Evolutionary conservation across 148 eudicot species (phyloP).

Genomic region (Limonium bicolor): DNA sequence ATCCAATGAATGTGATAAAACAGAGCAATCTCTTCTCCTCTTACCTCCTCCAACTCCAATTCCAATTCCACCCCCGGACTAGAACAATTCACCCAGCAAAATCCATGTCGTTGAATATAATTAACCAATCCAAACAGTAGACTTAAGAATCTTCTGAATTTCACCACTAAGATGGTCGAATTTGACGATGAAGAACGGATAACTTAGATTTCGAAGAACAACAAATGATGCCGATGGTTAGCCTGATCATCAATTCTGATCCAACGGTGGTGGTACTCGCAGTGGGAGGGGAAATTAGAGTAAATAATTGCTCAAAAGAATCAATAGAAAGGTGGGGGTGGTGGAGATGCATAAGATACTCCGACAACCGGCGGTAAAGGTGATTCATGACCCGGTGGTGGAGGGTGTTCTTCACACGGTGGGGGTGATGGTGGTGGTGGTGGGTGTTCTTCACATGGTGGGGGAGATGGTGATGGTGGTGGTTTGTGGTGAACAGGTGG

Average conservation of each 20-base stretch:
- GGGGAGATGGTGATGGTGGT: slow-evolving; percentile 13
- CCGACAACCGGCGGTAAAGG: slow-evolving; percentile 53
- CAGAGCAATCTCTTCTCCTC: neutral
- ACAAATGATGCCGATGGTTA: neutral
- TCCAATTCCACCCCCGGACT: too few species aligned
- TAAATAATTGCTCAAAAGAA: slow-evolving; percentile 39
- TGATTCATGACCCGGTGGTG: slow-evolving; percentile 30
- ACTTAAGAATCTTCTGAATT: neutral
- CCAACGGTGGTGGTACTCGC: slow-evolving; percentile 7
- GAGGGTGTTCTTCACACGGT: slow-evolving; percentile 14
- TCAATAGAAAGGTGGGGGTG: slow-evolving; percentile 90
- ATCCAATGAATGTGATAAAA: neutral
- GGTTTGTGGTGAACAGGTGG: slow-evolving; percentile 7
- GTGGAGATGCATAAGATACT: slow-evolving; percentile 52
- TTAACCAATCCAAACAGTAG: neutral
- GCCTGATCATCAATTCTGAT: slow-evolving; percentile 11
- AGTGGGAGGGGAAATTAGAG: slow-evolving; percentile 25
- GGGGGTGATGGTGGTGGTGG: slow-evolving; percentile 23
- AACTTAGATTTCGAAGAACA: slow-evolving; percentile 6
- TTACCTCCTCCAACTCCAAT: neutral
- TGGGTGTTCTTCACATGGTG: slow-evolving; percentile 11
- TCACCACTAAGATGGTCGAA: slow-evolving; percentile 1
- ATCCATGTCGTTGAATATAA: too few species aligned
- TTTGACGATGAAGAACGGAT: neutral
- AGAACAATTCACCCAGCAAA: too few species aligned